Evolutionary conservation across 345 rosid genomes (phyloP).

Genomic region (Dovyalis caffra): DNA sequence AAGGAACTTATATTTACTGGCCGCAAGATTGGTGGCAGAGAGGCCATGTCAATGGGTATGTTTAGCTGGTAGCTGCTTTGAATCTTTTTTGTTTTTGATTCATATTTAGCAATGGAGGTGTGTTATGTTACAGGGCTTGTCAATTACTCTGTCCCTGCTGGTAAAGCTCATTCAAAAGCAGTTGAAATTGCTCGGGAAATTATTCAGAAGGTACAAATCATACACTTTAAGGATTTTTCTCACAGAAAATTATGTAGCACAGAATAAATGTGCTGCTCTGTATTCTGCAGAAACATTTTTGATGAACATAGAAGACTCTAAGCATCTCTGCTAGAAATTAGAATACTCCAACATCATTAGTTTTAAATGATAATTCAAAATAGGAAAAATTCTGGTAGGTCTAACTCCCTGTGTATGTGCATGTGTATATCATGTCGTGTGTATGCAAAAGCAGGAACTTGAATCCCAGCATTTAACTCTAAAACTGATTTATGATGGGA

Average conservation of each 20-base stretch:
- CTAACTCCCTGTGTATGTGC: not conserved
- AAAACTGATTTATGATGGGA: not conserved
- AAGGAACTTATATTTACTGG: constrained; percentile 89
- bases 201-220: constrained; percentile 56
- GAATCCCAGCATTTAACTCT: not conserved
- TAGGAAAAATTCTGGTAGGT: not conserved
- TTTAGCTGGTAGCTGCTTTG: constrained; percentile 2
- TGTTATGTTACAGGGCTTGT: constrained; percentile 55
- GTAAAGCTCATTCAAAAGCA: constrained; percentile 75
- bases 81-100: not conserved
- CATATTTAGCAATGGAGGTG: not conserved
- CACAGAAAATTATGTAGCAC: not conserved
- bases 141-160: constrained; percentile 64
- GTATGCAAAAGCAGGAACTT: not conserved
- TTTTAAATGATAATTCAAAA: not conserved
- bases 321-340: not conserved
- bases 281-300: not conserved
- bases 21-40: constrained; percentile 63
- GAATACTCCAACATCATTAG: not conserved
- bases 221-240: not conserved
- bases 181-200: constrained; percentile 79
- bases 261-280: not conserved
- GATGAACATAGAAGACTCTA: not conserved
- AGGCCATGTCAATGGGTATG: constrained; percentile 67
- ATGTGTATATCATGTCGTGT: not conserved